Evolutionary conservation across 2,329 filamentous ascomycete genomes (phyloP), one percentile per base, ranked within the genome.

Genomic region (Colletotrichum salicis): DNA sequence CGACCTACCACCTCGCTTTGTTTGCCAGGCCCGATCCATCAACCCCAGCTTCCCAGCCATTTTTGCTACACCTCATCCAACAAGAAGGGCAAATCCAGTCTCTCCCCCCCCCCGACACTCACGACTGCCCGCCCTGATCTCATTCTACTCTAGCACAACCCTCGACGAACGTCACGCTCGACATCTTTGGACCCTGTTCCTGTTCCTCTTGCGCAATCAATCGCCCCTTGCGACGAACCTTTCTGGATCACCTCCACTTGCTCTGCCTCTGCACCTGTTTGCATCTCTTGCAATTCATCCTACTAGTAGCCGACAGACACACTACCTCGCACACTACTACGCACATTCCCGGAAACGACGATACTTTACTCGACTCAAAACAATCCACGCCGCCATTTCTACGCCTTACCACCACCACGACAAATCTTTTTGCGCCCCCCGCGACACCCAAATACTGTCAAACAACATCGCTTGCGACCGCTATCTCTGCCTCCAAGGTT

Each of bases 41-140:
- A 45, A 54, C 66, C 70, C 70, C 65, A 69, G 70, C 70, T 72
- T 72, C 70, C 70, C 70, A 72, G 70, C 70, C 70, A 70, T 72
- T 72, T 70, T 64, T 72, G 66, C 70, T 70, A 64, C 66, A 59
- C 24, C 45, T 64, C 66, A 57, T 72, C 70, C 66, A 72, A 70
- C 70, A 72, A 61, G 48, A 48, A 68, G 59, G 60, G 60, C 66
- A 70, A 72, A 70, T 72, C 48, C 70, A 70, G 56, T 70, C 60
- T 45, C 22, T 29, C 52, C 54, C 61, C 64, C 61, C 64, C 24
- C 24, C 24, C 70, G 70, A 72, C 70, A 70, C 55, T 70, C 65
- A 70, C 66, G 35, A 71, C 60, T 70, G 66, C 70, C 59, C 60
- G 66, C 70, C 59, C 60, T 70, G 66, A 64, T 64, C 66, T 52